A percentile compares a stretch with the other conserved stretches of the same genome.
These are phyloP conservation scores for Dioscorea dumetorum DNA, from an alignment of 106 monocot species.

Conservation along the genomic window DNA sequence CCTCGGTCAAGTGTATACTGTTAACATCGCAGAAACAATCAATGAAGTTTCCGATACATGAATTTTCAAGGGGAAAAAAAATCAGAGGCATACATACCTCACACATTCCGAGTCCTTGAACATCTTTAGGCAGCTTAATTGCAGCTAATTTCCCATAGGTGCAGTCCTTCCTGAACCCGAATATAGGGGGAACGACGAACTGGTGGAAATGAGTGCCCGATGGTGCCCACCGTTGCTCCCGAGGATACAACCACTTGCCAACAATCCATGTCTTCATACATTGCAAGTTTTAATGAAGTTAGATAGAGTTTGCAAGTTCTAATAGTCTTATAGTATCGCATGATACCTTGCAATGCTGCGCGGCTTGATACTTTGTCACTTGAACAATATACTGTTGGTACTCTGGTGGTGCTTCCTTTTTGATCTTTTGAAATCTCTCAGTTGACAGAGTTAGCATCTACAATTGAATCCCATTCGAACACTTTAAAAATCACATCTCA, in stretches of 20 bases:
- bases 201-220: slow-evolving; percentile 95
- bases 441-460: slow-evolving; percentile 65
- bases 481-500: background rate
- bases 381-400: slow-evolving; percentile 62
- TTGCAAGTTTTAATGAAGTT: too few relatives aligned
- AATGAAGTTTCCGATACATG: background rate
- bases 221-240: slow-evolving; percentile 89
- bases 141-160: slow-evolving; percentile 95
- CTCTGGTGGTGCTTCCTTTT: slow-evolving; percentile 55
- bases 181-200: slow-evolving; percentile 89
- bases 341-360: slow-evolving; percentile 59
- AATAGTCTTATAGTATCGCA: too few relatives aligned
- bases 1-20: slow-evolving; percentile 84
- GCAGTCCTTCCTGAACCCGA: slow-evolving; percentile 81
- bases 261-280: slow-evolving; percentile 79
- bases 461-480: background rate
- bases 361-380: slow-evolving; percentile 68
- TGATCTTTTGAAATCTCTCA: slow-evolving; percentile 56
- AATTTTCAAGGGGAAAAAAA: background rate
- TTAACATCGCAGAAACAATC: background rate
- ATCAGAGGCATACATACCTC: slow-evolving; percentile 45
- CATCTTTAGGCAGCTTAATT: slow-evolving; percentile 78
- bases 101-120: slow-evolving; percentile 67
- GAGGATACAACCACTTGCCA: slow-evolving; percentile 77
- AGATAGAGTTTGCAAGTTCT: background rate